Evolutionary conservation across 495 filamentous ascomycete genomes (phyloP), one percentile per base, ranked within the genome.

Genomic region (Lepidopterella palustris): DNA sequence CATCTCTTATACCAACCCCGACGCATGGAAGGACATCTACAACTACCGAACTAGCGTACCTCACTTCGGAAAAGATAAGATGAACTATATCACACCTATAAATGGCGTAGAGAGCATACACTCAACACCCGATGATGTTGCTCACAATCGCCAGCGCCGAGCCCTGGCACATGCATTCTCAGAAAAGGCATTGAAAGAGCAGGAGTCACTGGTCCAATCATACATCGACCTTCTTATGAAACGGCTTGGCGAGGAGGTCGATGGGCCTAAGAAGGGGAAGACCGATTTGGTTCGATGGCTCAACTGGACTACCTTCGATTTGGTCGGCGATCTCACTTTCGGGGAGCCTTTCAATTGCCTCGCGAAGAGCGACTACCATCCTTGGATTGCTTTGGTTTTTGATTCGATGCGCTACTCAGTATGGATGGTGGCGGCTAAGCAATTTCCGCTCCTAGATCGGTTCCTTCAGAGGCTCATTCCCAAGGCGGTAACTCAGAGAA

Each of bases 1-100:
- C 45, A 68, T 88, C 0, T 78, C 77, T 1, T 86, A 82, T 70
- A 65, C 63, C 10, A 45, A 58, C 11, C 48, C 63, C 1, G 28
- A 55, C 8, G 62, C 61, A 24, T 71, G 69, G 69, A 49, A 63
- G n/a, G 66, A 72, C 18, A 72, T 77, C 35, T 60, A 68, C 47
- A 42, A 49, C 5, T 31, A 56, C 9, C 54, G 59, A 23, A 18
- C 13, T 9, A 57, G 40, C 29, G 60, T 20, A 20, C 57, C 40
- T 21, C 15, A 47, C 11, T 64, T 66, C 55, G 57, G 62, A 35
- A 70, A 67, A 51, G 63, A 69, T 28, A 60, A 63, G 0, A 55
- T 68, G 23, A 64, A 62, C 52, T 68, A 62, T 29, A 45, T 45
- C 21, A 64, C 58, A 8, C 51, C 6, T 45, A 50, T 48, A 15